These are phyloP conservation scores for Starmerella bombicola DNA, from an alignment of 805 yeast species.

Conservation along the genomic window DNA sequence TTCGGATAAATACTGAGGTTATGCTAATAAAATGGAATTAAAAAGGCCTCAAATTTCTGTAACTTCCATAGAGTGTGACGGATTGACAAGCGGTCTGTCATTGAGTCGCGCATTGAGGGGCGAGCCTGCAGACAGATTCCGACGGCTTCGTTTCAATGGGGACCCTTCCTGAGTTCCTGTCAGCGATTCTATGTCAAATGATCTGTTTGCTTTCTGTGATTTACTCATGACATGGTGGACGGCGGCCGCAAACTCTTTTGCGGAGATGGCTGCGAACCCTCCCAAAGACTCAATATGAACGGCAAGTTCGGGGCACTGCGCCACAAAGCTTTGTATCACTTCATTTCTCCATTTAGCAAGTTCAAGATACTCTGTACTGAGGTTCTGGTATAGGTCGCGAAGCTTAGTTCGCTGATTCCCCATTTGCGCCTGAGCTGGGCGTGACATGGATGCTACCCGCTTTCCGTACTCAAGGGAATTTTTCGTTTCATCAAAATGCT, in stretches of 20 bases:
- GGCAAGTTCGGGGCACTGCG: neutral
- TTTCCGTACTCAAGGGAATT: slow-evolving; percentile 86
- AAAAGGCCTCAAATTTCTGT: too few relatives aligned
- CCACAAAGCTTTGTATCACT: neutral
- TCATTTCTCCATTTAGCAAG: neutral
- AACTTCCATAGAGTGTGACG: too few relatives aligned
- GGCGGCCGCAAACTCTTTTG: neutral
- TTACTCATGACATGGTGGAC: neutral
- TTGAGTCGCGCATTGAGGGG: too few relatives aligned
- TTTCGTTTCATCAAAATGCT: slow-evolving; percentile 84
- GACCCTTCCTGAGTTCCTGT: neutral
- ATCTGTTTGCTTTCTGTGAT: neutral
- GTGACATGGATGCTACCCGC: slow-evolving; percentile 39
- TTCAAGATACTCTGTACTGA: neutral
- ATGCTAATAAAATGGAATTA: too few relatives aligned
- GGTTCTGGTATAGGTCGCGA: neutral
- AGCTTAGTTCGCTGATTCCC: neutral
- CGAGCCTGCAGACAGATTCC: neutral
- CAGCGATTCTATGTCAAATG: neutral
- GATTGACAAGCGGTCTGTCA: too few relatives aligned
- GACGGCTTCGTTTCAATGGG: neutral
- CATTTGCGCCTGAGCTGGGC: neutral
- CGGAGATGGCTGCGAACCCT: neutral
- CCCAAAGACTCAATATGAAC: neutral
- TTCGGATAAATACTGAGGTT: too few relatives aligned